A percentile compares a stretch with the other conserved stretches of the same genome.
Evolutionary conservation across 2,329 filamentous ascomycete genomes (phyloP).

Genomic region (Metarhizium rileyi): DNA sequence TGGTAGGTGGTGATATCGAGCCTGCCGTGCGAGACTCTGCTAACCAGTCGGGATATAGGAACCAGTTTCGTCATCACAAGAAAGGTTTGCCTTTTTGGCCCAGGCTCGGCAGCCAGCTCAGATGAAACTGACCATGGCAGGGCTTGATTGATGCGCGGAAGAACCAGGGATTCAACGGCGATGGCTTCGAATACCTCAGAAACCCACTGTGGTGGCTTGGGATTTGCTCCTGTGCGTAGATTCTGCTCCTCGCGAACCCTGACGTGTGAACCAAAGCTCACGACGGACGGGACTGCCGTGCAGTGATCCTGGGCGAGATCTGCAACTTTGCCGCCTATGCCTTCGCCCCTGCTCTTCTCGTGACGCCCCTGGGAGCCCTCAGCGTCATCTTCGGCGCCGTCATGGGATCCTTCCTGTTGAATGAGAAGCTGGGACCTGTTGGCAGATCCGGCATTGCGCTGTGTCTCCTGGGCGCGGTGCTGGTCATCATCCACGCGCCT

Average conservation of each 20-base stretch:
- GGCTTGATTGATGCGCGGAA: constrained; percentile 85
- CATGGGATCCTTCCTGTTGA: constrained; percentile 85
- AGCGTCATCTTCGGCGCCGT: constrained; percentile 93
- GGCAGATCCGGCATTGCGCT: constrained; percentile 93
- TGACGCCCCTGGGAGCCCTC: constrained; percentile 87
- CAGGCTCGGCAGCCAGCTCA: too few species aligned
- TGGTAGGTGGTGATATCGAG: constrained; percentile 38
- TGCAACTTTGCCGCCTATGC: constrained; percentile 98
- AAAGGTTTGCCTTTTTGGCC: constrained; percentile 48
- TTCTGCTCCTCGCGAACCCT: background rate
- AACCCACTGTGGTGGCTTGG: constrained; percentile 98
- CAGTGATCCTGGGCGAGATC: constrained; percentile 85
- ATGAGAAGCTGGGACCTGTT: constrained; percentile 76
- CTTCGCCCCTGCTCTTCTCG: constrained; percentile 92
- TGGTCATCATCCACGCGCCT: constrained; percentile 94
- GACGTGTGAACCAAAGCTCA: background rate
- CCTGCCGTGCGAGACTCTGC: background rate
- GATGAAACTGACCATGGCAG: constrained; percentile 31
- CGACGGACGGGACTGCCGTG: background rate
- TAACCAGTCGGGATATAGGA: constrained; percentile 38
- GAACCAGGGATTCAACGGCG: constrained; percentile 89
- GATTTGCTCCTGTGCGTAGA: constrained; percentile 71
- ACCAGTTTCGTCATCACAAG: constrained; percentile 99
- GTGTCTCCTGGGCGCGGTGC: constrained; percentile 88
- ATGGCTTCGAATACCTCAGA: constrained; percentile 86